Evolutionary conservation across 1,284 basidiomycete species (phyloP), one percentile per base, ranked within the genome.

Genomic region (Trichosporon asahii): DNA sequence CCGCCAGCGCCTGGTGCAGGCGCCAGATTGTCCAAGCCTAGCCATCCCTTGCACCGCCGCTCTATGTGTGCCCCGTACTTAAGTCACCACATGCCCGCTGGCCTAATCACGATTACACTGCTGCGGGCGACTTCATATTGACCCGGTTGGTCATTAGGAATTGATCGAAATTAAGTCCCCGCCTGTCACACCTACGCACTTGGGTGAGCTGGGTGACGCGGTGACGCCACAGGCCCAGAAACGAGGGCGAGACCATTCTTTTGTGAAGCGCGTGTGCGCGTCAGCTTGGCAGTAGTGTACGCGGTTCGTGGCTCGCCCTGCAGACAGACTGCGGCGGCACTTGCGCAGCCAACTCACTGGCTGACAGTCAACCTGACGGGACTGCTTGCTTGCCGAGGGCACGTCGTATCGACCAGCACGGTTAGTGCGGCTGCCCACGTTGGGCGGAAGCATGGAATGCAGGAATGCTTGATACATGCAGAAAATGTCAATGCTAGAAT

Each of bases 401-500:
- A 12, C 37, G 7, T 14, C 37, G 37, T 40, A 40, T 9, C 37
- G 37, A 5, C 6, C 14, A 5, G 37, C 2, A 33, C 31, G 9
- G 31, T 9, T 33, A 9, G 40, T 18, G 5, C 40, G 40, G 40
- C 18, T 9, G 15, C 37, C 5, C 11, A 4, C 14, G 37, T 40
- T 15, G 37, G 12, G 11, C 31, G 11, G 31, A 37, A 15, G 18
- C 40, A n/a, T 14, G 40, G 53, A 55, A 57, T 57, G 53, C 53
- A 27, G 53, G 53, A 61, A 61, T 61, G 57, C 57, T 61, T 31
- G 57, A 61, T 61, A 61, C 57, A 61, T 61, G 57, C 57, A 61
- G 27, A 61, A 27, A 61, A 31, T 61, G 57, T 61, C 53, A n/a
- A 61, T 61, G 57, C 57, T 61, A 31, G 27, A 31, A 53, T 53